phyloP scores from a whole-genome alignment of 495 filamentous ascomycete genomes.

The Trichoderma reesei region DNA sequence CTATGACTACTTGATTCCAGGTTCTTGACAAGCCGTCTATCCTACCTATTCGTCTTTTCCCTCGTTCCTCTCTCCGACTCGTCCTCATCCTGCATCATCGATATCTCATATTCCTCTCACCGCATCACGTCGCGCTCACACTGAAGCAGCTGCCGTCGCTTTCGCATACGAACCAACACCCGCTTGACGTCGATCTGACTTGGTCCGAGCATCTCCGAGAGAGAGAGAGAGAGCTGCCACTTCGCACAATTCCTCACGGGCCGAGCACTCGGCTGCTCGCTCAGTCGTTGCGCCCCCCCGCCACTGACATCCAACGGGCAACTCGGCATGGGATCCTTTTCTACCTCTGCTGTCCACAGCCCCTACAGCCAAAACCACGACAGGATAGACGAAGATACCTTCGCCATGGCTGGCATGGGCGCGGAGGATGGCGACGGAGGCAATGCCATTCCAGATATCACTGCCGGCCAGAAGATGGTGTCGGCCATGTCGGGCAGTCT shows the following conservation, averaged over 20 bases:
- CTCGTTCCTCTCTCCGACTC: too few species aligned
- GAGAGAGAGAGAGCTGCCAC: not conserved
- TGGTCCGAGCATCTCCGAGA: slow-evolving; percentile 8
- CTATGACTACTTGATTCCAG: not conserved
- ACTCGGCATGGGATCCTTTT: slow-evolving; percentile 6
- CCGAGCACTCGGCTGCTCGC: slow-evolving; percentile 5
- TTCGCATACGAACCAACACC: not conserved
- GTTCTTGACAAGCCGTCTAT: not conserved
- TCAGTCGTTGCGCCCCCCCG: not conserved
- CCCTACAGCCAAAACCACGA: slow-evolving; percentile 21
- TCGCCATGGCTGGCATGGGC: slow-evolving; percentile 22
- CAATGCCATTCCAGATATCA: slow-evolving; percentile 42
- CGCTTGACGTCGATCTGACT: not conserved
- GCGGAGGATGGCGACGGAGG: slow-evolving; percentile 26
- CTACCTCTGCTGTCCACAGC: slow-evolving; percentile 11
- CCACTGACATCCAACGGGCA: not conserved
- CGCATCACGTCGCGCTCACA: not conserved
- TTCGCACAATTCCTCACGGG: not conserved
- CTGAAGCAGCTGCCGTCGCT: not conserved
- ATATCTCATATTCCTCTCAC: not conserved
- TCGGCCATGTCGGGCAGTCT: slow-evolving; percentile 86
- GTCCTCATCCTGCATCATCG: too few species aligned
- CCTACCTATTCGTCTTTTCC: not conserved
- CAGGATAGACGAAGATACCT: slow-evolving; percentile 17
- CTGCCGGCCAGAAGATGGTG: slow-evolving; percentile 80